Evolutionary conservation across 1,139 yeast species (phyloP).

Genomic region (Taphrina communis): DNA sequence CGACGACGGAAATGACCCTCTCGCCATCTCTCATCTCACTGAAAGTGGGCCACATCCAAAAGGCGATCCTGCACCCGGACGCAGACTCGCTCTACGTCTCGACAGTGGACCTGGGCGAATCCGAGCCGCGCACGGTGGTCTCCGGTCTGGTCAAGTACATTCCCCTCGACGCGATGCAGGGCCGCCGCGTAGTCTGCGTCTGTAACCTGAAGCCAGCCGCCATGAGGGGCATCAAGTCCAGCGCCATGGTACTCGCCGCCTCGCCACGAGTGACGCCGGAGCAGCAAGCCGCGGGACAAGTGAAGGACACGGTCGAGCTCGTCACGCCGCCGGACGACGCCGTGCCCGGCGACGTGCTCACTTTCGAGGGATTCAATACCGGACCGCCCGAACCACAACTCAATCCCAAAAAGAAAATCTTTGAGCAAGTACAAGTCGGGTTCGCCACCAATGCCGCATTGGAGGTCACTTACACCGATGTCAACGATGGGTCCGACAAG

Average conservation of each 20-base stretch:
- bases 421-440: conserved; percentile 92
- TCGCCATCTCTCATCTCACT: conserved; percentile 77
- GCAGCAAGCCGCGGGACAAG: conserved; percentile 43
- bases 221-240: conserved; percentile 93
- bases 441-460: conserved; percentile 60
- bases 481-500: conserved; percentile 13
- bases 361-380: conserved; percentile 87
- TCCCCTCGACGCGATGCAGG: conserved; percentile 81
- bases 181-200: conserved; percentile 78
- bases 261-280: conserved; percentile 22
- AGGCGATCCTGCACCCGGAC: conserved; percentile 96
- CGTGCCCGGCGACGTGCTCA: conserved; percentile 93
- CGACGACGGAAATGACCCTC: conserved; percentile 6
- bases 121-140: conserved; percentile 94
- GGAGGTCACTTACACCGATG: conserved; percentile 50
- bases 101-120: conserved; percentile 95
- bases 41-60: conserved; percentile 95
- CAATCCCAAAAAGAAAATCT: conserved; percentile 97
- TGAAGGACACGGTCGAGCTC: conserved; percentile 74
- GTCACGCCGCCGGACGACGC: conserved; percentile 95
- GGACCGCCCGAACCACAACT: conserved; percentile 90
- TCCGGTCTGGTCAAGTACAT: conserved; percentile 86
- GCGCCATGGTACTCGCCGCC: conserved; percentile 75
- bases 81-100: conserved; percentile 97
- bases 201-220: conserved; percentile 82